These are phyloP conservation scores for Zalaria sp. DNA, from an alignment of 2,329 filamentous ascomycete genomes.

Conservation along the genomic window DNA sequence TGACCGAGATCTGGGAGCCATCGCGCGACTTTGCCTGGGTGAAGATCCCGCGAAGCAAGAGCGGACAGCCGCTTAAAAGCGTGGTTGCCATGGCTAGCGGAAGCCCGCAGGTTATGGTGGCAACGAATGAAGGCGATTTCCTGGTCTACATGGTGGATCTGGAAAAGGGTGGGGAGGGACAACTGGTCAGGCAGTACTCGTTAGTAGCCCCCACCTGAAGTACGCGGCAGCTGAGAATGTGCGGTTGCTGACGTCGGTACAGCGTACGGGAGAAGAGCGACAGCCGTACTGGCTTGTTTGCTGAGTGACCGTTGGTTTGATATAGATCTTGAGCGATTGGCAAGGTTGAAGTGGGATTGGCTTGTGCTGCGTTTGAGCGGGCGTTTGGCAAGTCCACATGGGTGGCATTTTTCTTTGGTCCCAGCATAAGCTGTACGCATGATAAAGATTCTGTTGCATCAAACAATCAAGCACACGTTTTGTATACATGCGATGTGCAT, in stretches of 20 bases:
- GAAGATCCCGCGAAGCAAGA: conserved; percentile 59
- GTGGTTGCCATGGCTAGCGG: conserved; percentile 97
- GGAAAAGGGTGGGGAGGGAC: conserved; percentile 86
- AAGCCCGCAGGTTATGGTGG: conserved; percentile 93
- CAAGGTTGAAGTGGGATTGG: no score
- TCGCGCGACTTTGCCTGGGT: conserved; percentile 92
- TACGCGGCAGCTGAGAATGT: not conserved
- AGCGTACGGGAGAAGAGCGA: conserved; percentile 4
- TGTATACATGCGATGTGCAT: no score
- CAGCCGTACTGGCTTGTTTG: conserved; percentile 3
- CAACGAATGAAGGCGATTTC: conserved; percentile 89
- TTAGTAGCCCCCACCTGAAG: not conserved
- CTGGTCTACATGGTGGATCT: conserved; percentile 93
- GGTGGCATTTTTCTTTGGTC: no score
- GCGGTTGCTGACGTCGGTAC: not conserved
- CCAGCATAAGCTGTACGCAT: no score
- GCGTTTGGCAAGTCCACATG: no score
- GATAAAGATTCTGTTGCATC: no score
- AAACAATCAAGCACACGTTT: no score
- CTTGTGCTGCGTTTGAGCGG: no score
- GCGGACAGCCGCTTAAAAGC: conserved; percentile 50
- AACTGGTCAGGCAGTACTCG: conserved; percentile 64
- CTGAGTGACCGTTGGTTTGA: not conserved
- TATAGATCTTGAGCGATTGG: no score
- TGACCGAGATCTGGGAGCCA: conserved; percentile 97